Base-by-base conservation (phyloP, 352 stramenopile species). In the Blastocystis sp. region DNA sequence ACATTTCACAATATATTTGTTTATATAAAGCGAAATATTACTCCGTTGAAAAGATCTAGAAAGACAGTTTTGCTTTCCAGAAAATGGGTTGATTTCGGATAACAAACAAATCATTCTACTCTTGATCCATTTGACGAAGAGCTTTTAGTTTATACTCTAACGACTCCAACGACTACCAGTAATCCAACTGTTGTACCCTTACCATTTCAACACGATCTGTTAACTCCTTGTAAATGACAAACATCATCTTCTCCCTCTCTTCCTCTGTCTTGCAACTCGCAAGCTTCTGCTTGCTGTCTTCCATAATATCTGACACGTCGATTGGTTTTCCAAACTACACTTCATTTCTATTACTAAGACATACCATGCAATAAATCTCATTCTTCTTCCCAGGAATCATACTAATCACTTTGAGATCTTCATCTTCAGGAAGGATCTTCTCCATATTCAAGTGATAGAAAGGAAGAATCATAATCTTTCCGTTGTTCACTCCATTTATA, bases 361-460 rank as follows among this genome's bases (percentile, higher is more conserved):
- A 24, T 53, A 78, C 66, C 70, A 59, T 81, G 42, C 70, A 81
- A 35, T 81, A 81, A n/a, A 81, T 42, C 7, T 81, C 70, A 17
- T 62, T 62, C 27, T 60, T 81, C 44, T 81, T 81, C 40, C 70
- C 70, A 11, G 70, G 70, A 64, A 81, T 60, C 42, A 64, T 22
- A 11, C 44, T 64, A 22, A 81, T 81, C 22, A 81, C 70, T 17
- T 62, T 81, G 1, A 81, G 44, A 64, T 81, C 70, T 35, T 81
- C 70, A 15, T 27, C 70, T 13, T 81, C 70, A 0, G 70, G 70
- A 24, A 81, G 42, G 3, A 81, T 27, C 54, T 81, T 60, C 44
- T 81, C 70, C 70, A 81, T 81, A 64, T 81, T 81, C 70, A 81
- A 64, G 42, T 81, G 70, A 40, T 81, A 81, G 27, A 60, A 64